Evolutionary conservation across 176 grass and related monocot genomes (phyloP).

Genomic region (Aechmea fasciata): DNA sequence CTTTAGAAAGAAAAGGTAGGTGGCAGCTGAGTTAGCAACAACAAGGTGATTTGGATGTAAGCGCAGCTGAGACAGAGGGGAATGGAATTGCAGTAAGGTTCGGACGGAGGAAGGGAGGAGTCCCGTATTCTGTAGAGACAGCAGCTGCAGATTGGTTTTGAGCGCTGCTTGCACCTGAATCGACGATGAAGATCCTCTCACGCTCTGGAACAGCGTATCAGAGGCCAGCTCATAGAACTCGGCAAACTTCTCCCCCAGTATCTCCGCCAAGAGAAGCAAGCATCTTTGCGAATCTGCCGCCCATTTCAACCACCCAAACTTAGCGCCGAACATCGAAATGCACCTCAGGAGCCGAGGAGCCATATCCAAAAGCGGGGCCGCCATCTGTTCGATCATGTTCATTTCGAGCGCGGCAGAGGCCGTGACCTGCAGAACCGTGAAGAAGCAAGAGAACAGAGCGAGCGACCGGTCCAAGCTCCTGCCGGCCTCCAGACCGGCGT

Average conservation of each 20-base stretch:
- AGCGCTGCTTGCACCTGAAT: slow-evolving; percentile 47
- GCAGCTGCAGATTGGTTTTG: slow-evolving; percentile 78
- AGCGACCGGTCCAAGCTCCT: slow-evolving; percentile 50
- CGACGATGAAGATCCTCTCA: slow-evolving; percentile 36
- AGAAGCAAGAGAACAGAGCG: slow-evolving; percentile 82
- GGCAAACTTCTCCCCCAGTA: slow-evolving; percentile 71
- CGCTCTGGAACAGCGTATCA: slow-evolving; percentile 60
- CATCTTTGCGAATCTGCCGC: slow-evolving; percentile 73
- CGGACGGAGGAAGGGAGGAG: slow-evolving; percentile 56
- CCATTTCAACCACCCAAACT: slow-evolving; percentile 66
- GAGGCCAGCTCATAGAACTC: slow-evolving; percentile 63
- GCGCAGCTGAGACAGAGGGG: slow-evolving; percentile 58
- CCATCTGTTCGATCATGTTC: slow-evolving; percentile 49
- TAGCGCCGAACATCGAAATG: slow-evolving; percentile 46
- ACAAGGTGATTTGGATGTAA: slow-evolving; percentile 79
- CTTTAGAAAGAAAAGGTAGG: slow-evolving; percentile 80
- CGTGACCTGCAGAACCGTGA: slow-evolving; percentile 73
- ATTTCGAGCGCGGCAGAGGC: slow-evolving; percentile 57
- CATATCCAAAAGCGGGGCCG: slow-evolving; percentile 53
- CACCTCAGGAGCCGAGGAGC: slow-evolving; percentile 71
- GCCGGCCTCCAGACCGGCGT: slow-evolving; percentile 33
- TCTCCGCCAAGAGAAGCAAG: slow-evolving; percentile 67
- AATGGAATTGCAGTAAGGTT: slow-evolving; percentile 48
- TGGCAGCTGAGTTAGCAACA: slow-evolving; percentile 44
- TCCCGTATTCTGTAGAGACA: slow-evolving; percentile 59